Evolutionary conservation across 768 basidiomycete genomes (phyloP).

Genomic region (Phylloporus scabripes): DNA sequence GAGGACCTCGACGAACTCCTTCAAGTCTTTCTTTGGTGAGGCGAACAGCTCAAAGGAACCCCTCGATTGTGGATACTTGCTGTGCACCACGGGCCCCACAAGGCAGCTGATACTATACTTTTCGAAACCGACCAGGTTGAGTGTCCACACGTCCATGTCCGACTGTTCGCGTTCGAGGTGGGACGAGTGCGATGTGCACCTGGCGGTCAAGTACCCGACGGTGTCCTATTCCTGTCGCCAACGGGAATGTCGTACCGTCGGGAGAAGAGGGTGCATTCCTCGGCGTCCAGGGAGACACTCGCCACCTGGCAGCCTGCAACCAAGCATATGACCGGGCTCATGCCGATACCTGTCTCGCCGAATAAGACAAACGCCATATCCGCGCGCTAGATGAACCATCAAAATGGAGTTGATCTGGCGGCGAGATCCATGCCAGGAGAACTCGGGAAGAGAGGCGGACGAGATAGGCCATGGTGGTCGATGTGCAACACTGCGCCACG

Average conservation of each 20-base stretch:
- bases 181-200: not conserved
- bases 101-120: slow-evolving; percentile 17
- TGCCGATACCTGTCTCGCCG: slow-evolving; percentile 36
- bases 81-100: slow-evolving; percentile 12
- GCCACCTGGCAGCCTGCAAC: slow-evolving; percentile 22
- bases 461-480: not conserved
- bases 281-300: slow-evolving; percentile 4
- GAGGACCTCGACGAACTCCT: slow-evolving; percentile 9
- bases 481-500: not conserved
- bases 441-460: not conserved
- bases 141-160: slow-evolving; percentile 13
- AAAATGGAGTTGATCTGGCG: not conserved
- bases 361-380: slow-evolving; percentile 34
- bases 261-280: slow-evolving; percentile 33
- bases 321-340: slow-evolving; percentile 30
- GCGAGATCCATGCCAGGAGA: slow-evolving; percentile 7
- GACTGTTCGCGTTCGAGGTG: no score
- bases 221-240: slow-evolving; percentile 25
- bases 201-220: no score
- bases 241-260: slow-evolving; percentile 22
- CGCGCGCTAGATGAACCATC: not conserved
- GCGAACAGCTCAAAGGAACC: slow-evolving; percentile 14
- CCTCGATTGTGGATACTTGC: slow-evolving; percentile 14
- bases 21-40: slow-evolving; percentile 6
- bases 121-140: slow-evolving; percentile 20